Conservation (phyloP, 2,329 filamentous ascomycete genomes). For the Daldinia eschscholtzii region DNA sequence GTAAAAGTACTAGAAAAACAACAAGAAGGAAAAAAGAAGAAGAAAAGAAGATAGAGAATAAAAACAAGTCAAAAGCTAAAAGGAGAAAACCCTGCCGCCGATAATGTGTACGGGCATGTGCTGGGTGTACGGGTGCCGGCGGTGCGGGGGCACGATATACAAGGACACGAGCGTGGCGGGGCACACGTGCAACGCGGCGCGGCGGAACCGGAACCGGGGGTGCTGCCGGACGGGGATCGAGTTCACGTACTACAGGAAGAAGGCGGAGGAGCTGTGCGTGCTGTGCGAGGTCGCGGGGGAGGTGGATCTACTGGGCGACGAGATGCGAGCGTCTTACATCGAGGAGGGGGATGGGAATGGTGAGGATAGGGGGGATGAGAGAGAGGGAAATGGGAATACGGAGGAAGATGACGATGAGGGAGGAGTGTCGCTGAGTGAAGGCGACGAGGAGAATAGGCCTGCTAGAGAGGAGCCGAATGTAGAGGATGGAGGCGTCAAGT, state of each 20-base stretch:
- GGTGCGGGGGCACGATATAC: slow-evolving; percentile 35
- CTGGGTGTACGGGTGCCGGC: slow-evolving; percentile 33
- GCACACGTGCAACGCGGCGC: slow-evolving; percentile 42
- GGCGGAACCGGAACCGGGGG: slow-evolving; percentile 23
- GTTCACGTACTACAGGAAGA: slow-evolving; percentile 32
- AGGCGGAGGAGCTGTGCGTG: slow-evolving; percentile 39
- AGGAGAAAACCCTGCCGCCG: no score
- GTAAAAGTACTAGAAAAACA: not conserved
- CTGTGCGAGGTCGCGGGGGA: slow-evolving; percentile 43
- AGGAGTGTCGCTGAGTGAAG: not conserved
- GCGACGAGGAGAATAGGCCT: not conserved
- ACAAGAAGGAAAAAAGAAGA: not conserved
- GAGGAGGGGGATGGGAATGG: slow-evolving; percentile 20
- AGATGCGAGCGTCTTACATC: no score
- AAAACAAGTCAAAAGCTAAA: no score
- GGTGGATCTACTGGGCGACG: no score
- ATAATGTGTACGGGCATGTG: slow-evolving; percentile 46
- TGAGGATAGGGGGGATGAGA: slow-evolving; percentile 14
- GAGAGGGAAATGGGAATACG: slow-evolving; percentile 9
- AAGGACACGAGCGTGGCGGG: slow-evolving; percentile 35
- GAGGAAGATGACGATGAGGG: not conserved
- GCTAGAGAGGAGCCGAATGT: not conserved
- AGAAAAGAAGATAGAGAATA: no score
- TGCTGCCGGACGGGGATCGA: slow-evolving; percentile 44
- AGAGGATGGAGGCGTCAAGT: not conserved